phyloP scores from a whole-genome alignment of 371 early-diverging fungal species.

The Mucor ambiguus region DNA sequence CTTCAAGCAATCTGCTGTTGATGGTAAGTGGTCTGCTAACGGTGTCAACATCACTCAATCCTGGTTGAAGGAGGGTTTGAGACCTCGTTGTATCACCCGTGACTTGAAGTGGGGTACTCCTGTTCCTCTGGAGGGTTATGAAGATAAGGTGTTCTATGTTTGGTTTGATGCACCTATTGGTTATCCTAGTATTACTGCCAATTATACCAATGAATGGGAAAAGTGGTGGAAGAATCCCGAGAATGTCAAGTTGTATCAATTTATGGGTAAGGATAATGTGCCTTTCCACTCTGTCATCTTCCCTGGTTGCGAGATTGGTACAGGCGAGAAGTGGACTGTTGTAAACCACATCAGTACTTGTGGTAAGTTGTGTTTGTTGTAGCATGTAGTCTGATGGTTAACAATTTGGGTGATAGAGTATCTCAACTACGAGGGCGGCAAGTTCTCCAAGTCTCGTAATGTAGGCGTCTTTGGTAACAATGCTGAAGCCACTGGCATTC shows the following conservation, averaged over 20 bases:
- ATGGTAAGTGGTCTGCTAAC: slow-evolving; percentile 92
- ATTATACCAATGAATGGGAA: slow-evolving; percentile 92
- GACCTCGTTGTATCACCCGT: slow-evolving; percentile 98
- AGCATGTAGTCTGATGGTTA: background rate
- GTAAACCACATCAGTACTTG: slow-evolving; percentile 95
- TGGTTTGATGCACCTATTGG: slow-evolving; percentile 99
- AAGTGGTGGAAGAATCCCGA: slow-evolving; percentile 99
- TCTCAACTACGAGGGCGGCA: slow-evolving; percentile 97
- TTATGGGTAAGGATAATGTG: slow-evolving; percentile 99
- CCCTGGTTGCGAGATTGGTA: slow-evolving; percentile 92
- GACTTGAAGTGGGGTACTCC: slow-evolving; percentile 99
- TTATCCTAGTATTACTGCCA: slow-evolving; percentile 97
- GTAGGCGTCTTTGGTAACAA: slow-evolving; percentile 99
- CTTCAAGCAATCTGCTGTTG: slow-evolving; percentile 66
- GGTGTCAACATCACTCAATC: slow-evolving; percentile 90
- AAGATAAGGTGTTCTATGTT: slow-evolving; percentile 99
- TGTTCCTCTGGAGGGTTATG: slow-evolving; percentile 91
- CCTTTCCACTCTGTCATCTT: slow-evolving; percentile 99
- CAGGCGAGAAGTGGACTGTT: slow-evolving; percentile 89
- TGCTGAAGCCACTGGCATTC: slow-evolving; percentile 91
- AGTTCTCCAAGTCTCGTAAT: slow-evolving; percentile 98
- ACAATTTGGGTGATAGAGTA: slow-evolving; percentile 76
- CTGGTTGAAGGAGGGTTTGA: slow-evolving; percentile 98
- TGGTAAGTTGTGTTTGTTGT: slow-evolving; percentile 47
- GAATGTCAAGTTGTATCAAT: slow-evolving; percentile 95